Percentiles rank a stretch among this genome's conserved stretches.
Evolutionary conservation across 1,284 basidiomycete genomes (phyloP).

Genomic region (Farysia itapuensis): DNA sequence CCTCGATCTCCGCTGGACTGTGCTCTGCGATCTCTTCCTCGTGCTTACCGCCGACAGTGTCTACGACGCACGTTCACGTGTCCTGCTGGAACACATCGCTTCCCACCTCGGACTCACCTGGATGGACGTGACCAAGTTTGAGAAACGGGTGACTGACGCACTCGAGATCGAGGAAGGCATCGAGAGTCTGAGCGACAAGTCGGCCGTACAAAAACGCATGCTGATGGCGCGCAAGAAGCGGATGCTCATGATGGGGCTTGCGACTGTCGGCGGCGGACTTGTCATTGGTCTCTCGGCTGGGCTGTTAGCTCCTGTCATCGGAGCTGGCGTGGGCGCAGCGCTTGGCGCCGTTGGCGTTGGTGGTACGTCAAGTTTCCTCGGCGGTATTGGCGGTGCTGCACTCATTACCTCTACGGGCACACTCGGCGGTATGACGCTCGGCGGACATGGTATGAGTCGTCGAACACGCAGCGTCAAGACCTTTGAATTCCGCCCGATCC

Average conservation of each 20-base stretch:
- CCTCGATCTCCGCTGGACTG: constrained; percentile 58
- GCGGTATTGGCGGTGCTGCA: constrained; percentile 57
- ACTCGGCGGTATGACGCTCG: constrained; percentile 51
- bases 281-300: constrained; percentile 59
- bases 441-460: constrained; percentile 56
- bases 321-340: constrained; percentile 57
- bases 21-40: constrained; percentile 58
- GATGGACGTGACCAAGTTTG: constrained; percentile 60
- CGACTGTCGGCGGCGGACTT: constrained; percentile 57
- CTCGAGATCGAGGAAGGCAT: constrained; percentile 58
- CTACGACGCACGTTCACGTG: constrained; percentile 57
- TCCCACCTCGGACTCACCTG: constrained; percentile 52
- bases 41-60: constrained; percentile 58
- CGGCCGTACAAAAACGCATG: constrained; percentile 39
- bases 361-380: constrained; percentile 53
- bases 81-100: constrained; percentile 54
- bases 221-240: constrained; percentile 44
- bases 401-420: constrained; percentile 58
- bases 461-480: constrained; percentile 55
- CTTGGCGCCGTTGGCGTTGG: constrained; percentile 57
- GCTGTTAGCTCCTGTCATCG: constrained; percentile 55
- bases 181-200: constrained; percentile 42
- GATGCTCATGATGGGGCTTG: constrained; percentile 58
- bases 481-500: constrained; percentile 57
- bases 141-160: constrained; percentile 57